These are phyloP conservation scores for Buddleja alternifolia DNA, from an alignment of 257 asterid species.

Conservation along the genomic window DNA sequence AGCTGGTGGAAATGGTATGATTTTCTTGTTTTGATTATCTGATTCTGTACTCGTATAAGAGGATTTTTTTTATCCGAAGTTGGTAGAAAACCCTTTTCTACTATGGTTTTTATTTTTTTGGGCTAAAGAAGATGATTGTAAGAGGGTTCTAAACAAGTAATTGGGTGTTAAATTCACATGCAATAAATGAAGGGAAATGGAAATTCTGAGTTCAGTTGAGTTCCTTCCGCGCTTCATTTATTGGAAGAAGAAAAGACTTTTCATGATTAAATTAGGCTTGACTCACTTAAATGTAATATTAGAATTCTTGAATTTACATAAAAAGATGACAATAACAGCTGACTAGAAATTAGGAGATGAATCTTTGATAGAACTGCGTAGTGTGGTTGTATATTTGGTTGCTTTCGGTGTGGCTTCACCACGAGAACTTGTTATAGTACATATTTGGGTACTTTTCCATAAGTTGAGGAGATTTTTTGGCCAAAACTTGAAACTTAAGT, in stretches of 20 bases:
- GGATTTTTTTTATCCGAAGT: constrained; percentile 11
- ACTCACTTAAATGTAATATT: not conserved
- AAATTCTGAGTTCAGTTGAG: constrained; percentile 1
- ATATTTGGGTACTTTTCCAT: constrained; percentile 19
- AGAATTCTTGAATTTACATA: not conserved
- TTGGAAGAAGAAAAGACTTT: not conserved
- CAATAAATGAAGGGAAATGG: not conserved
- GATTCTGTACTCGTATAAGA: constrained; percentile 26
- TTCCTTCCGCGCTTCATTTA: not conserved
- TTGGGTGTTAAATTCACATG: not conserved
- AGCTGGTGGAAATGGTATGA: constrained; percentile 85
- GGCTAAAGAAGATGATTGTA: not conserved
- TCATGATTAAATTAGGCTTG: constrained; percentile 12
- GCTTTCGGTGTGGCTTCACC: constrained; percentile 7
- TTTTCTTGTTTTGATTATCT: constrained; percentile 31
- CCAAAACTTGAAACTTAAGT: constrained; percentile 29
- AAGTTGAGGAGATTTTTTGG: constrained; percentile 21
- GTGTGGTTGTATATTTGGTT: constrained; percentile 17
- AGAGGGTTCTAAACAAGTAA: not conserved
- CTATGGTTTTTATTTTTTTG: not conserved
- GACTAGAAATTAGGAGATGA: not conserved
- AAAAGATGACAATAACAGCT: constrained; percentile 13
- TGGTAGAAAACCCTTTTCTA: constrained; percentile 9
- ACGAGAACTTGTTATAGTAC: constrained; percentile 3
- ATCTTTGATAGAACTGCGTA: not conserved